phyloP scores from a whole-genome alignment of 306 rosid genomes.

The Vigna radiata region DNA sequence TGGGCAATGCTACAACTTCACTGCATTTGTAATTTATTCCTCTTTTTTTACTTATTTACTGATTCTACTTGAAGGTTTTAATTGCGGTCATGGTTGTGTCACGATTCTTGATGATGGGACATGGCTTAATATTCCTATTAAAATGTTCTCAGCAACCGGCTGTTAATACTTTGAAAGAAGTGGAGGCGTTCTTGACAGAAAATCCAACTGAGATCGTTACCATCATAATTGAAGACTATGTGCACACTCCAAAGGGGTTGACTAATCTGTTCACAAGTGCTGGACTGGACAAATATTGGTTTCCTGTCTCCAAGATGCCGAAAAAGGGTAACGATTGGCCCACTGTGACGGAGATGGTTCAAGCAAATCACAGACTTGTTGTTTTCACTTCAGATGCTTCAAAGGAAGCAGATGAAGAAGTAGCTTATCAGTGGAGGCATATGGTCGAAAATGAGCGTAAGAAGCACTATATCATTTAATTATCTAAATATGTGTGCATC shows the following conservation, averaged over 20 bases:
- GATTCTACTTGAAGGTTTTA: slow-evolving; percentile 9
- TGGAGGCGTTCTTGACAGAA: slow-evolving; percentile 78
- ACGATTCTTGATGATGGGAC: not conserved
- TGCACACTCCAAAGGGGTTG: slow-evolving; percentile 90
- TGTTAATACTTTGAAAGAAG: slow-evolving; percentile 85
- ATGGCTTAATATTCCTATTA: slow-evolving; percentile 43
- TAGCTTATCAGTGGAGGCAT: slow-evolving; percentile 98
- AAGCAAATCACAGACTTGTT: slow-evolving; percentile 78
- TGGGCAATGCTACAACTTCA: slow-evolving; percentile 98
- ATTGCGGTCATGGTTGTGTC: not conserved
- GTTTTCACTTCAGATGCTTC: slow-evolving; percentile 92
- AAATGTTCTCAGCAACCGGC: slow-evolving; percentile 91
- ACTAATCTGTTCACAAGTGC: slow-evolving; percentile 71
- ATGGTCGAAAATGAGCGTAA: slow-evolving; percentile 91
- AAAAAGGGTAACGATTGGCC: slow-evolving; percentile 95
- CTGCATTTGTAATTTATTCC: slow-evolving; percentile 82
- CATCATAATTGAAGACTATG: slow-evolving; percentile 94
- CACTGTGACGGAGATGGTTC: slow-evolving; percentile 80
- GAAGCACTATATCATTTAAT: slow-evolving; percentile 51
- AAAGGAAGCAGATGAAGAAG: slow-evolving; percentile 90
- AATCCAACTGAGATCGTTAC: slow-evolving; percentile 91
- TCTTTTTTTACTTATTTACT: slow-evolving; percentile 2
- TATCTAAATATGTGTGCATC: slow-evolving; percentile 19
- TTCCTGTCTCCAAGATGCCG: slow-evolving; percentile 91
- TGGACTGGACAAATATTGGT: slow-evolving; percentile 92